Conservation (phyloP, 2,329 filamentous ascomycete species). For the Calonectria pseudoreteaudii region DNA sequence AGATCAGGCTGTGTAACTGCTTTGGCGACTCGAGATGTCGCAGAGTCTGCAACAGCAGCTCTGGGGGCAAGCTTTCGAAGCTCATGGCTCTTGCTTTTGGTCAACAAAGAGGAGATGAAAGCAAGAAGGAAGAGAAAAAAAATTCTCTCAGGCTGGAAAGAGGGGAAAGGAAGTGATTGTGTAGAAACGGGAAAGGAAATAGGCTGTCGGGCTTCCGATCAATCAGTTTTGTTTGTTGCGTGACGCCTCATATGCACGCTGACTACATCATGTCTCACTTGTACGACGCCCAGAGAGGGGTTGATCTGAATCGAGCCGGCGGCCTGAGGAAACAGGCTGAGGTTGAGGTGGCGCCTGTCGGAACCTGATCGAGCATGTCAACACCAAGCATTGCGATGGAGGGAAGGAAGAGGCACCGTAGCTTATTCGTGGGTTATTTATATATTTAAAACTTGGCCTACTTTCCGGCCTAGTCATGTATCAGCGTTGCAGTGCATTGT, state of each 20-base stretch:
- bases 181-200: neutral
- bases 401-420: neutral
- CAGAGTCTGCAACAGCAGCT: neutral
- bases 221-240: neutral
- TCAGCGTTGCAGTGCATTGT: neutral
- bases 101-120: neutral
- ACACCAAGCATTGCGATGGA: neutral
- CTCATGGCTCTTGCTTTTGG: neutral
- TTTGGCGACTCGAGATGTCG: neutral
- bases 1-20: neutral
- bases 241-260: neutral
- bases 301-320: neutral
- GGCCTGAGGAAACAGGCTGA: neutral
- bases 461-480: neutral
- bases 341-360: neutral
- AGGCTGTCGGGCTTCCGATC: neutral
- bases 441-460: neutral
- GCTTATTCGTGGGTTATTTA: neutral
- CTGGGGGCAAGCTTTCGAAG: neutral
- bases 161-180: neutral
- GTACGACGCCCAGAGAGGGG: too few relatives aligned
- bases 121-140: too few relatives aligned
- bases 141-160: neutral
- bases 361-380: neutral
- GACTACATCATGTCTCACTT: neutral